Conservation (phyloP, 2,329 filamentous ascomycete species). For the Zopfia rhizophila region DNA sequence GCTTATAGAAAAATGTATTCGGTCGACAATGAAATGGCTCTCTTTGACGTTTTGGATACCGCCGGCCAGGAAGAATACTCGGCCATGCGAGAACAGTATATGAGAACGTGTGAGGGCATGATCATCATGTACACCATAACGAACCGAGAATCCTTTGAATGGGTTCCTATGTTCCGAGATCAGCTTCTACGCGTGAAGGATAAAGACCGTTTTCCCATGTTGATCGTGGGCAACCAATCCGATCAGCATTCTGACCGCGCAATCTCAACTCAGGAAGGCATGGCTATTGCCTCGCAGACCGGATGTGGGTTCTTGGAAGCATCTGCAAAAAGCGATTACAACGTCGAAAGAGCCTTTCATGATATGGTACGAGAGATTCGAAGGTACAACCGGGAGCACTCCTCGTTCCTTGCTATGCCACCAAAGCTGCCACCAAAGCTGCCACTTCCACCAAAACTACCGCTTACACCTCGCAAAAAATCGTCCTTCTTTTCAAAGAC, state of each 20-base stretch:
- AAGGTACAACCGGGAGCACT: slow-evolving; percentile 95
- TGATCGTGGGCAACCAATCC: slow-evolving; percentile 96
- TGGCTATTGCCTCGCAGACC: slow-evolving; percentile 81
- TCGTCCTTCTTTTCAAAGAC: too few species aligned
- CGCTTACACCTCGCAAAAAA: too few species aligned
- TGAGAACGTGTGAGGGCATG: slow-evolving; percentile 95
- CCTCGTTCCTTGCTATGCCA: too few species aligned
- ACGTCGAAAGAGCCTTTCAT: slow-evolving; percentile 95
- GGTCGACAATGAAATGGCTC: slow-evolving; percentile 92
- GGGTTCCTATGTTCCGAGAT: slow-evolving; percentile 95
- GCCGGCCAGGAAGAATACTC: slow-evolving; percentile 97
- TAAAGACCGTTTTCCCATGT: slow-evolving; percentile 98
- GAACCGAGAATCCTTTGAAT: slow-evolving; percentile 92
- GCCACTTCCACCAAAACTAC: too few species aligned
- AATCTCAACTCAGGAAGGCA: slow-evolving; percentile 88
- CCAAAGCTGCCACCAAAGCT: too few species aligned
- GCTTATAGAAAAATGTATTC: slow-evolving; percentile 98
- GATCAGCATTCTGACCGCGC: slow-evolving; percentile 90
- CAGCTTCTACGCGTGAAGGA: slow-evolving; percentile 96
- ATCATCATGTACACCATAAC: slow-evolving; percentile 95
- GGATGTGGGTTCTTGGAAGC: slow-evolving; percentile 97
- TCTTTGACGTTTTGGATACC: slow-evolving; percentile 94
- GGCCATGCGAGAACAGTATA: slow-evolving; percentile 97
- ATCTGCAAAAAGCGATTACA: slow-evolving; percentile 92
- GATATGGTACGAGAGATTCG: slow-evolving; percentile 95